Conservation (phyloP, 768 basidiomycete genomes). For the Tulasnella sp. region DNA sequence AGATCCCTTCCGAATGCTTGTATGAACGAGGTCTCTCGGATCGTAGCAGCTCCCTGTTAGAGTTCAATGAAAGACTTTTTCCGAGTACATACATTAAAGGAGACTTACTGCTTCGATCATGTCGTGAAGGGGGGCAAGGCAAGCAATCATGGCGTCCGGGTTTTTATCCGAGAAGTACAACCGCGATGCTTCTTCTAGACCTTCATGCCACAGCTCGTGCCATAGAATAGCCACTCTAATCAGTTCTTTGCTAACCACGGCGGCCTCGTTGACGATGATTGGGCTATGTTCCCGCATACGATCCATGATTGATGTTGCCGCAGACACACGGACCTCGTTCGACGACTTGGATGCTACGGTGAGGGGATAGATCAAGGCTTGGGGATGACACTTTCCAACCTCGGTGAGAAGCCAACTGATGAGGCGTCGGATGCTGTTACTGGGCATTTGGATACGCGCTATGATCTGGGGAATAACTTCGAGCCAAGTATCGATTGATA, state of each 20-base stretch:
- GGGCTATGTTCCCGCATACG: constrained; percentile 91
- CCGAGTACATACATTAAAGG: not conserved
- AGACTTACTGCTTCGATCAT: constrained; percentile 76
- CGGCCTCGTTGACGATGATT: constrained; percentile 81
- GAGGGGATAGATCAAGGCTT: constrained; percentile 91
- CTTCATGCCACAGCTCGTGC: constrained; percentile 99
- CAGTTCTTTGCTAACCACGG: constrained; percentile 86
- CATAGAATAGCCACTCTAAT: constrained; percentile 97
- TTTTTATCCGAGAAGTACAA: constrained; percentile 97
- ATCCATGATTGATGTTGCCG: constrained; percentile 83
- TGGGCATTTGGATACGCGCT: constrained; percentile 95
- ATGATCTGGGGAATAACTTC: constrained; percentile 99
- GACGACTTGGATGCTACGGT: constrained; percentile 97
- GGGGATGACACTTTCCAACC: constrained; percentile 94
- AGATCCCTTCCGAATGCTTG: constrained; percentile 93
- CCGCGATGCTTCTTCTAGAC: constrained; percentile 93
- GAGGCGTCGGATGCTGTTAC: constrained; percentile 76
- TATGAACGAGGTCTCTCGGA: constrained; percentile 89
- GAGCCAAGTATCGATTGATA: constrained; percentile 96
- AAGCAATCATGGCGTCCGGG: constrained; percentile 93
- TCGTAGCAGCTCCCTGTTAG: constrained; percentile 81
- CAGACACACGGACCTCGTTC: constrained; percentile 71
- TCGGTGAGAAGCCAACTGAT: constrained; percentile 85
- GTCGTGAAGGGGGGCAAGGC: constrained; percentile 87
- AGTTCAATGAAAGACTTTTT: not conserved